Conservation (phyloP, 2,329 filamentous ascomycete genomes). For the Colletotrichum falcatum region DNA sequence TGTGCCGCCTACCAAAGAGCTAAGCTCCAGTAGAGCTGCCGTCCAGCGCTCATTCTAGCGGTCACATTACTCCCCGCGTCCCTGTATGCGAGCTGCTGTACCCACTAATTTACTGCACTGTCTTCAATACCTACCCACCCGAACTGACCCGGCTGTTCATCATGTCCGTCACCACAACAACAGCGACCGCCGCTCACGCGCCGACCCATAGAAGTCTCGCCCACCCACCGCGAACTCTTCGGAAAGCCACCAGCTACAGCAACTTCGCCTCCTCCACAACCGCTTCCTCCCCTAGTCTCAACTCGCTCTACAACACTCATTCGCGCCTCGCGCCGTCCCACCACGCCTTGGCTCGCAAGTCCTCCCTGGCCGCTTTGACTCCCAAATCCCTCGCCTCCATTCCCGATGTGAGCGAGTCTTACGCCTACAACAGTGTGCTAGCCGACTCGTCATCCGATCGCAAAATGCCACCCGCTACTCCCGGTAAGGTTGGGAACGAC, state of each 20-base stretch:
- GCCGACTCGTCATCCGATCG: constrained; percentile 56
- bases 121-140: constrained; percentile 16
- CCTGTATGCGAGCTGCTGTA: constrained; percentile 27
- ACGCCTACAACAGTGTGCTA: constrained; percentile 69
- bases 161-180: constrained; percentile 42
- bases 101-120: constrained; percentile 29
- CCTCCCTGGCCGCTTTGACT: constrained; percentile 77
- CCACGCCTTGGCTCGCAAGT: constrained; percentile 72
- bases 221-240: constrained; percentile 52
- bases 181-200: constrained; percentile 39
- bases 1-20: constrained; percentile 22
- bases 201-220: constrained; percentile 40
- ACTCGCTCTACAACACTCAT: constrained; percentile 62
- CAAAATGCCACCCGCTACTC: constrained; percentile 67
- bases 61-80: constrained; percentile 20
- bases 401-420: constrained; percentile 74
- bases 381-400: constrained; percentile 71
- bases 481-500: constrained; percentile 63
- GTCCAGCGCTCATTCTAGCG: constrained; percentile 26
- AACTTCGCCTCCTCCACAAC: constrained; percentile 54
- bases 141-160: constrained; percentile 26
- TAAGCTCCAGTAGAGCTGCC: constrained; percentile 31
- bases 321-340: constrained; percentile 56
- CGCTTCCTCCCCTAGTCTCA: constrained; percentile 70
- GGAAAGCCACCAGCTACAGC: constrained; percentile 54